Evolutionary conservation across 768 basidiomycete genomes (phyloP).

Genomic region (Russula abietina): DNA sequence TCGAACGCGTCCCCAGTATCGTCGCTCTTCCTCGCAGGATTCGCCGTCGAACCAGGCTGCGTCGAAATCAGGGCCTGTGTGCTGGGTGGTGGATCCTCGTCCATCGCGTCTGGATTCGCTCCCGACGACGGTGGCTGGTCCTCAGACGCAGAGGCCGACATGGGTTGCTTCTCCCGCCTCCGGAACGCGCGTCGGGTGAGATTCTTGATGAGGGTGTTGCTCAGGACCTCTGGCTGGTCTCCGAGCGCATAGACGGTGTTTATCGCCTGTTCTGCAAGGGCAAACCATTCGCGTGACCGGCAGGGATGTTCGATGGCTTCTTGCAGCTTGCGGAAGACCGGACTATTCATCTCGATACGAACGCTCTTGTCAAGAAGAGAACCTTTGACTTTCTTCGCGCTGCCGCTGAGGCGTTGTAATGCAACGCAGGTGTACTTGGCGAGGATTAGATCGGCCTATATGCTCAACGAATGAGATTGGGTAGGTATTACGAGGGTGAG

Average conservation of each 20-base stretch:
- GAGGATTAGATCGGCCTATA: slow-evolving; percentile 77
- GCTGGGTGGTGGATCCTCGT: slow-evolving; percentile 45
- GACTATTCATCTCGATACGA: slow-evolving; percentile 80
- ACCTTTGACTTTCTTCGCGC: slow-evolving; percentile 96
- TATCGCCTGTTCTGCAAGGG: slow-evolving; percentile 92
- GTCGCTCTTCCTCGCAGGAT: slow-evolving; percentile 27
- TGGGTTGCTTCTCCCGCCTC: slow-evolving; percentile 2
- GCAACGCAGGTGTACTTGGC: slow-evolving; percentile 93
- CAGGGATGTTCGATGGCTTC: slow-evolving; percentile 76
- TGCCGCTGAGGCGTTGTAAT: slow-evolving; percentile 86
- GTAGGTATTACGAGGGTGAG: not conserved
- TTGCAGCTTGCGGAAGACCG: slow-evolving; percentile 77
- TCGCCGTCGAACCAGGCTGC: slow-evolving; percentile 16
- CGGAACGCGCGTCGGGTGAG: slow-evolving; percentile 69
- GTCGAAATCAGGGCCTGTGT: slow-evolving; percentile 15
- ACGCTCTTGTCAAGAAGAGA: slow-evolving; percentile 83
- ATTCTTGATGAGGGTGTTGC: slow-evolving; percentile 73
- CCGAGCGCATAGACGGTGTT: slow-evolving; percentile 94
- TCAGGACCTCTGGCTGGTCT: slow-evolving; percentile 85
- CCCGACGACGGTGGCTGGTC: slow-evolving; percentile 23
- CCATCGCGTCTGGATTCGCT: slow-evolving; percentile 47
- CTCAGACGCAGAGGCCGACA: slow-evolving; percentile 28
- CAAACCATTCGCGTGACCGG: slow-evolving; percentile 90
- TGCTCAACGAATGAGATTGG: not conserved
- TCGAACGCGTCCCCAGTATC: slow-evolving; percentile 80